Percentiles rank a stretch among this genome's conserved stretches.
These are phyloP conservation scores for Cicer bijugum DNA, from an alignment of 306 rosid genomes.

Conservation along the genomic window DNA sequence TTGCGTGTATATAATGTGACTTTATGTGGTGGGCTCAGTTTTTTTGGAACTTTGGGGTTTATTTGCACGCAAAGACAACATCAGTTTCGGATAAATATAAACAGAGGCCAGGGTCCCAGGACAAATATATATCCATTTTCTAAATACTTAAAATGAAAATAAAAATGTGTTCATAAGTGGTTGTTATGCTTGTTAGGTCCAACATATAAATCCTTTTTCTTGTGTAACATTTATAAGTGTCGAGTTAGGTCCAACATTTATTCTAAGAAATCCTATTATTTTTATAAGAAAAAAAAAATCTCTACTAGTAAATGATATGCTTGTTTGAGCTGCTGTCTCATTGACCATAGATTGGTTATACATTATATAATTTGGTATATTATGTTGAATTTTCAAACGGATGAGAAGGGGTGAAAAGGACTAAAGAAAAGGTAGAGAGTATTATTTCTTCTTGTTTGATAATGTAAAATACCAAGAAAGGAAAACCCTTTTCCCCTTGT, in stretches of 20 bases:
- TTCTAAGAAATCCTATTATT: not conserved
- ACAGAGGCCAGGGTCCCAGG: not conserved
- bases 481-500: too few relatives aligned
- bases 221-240: too few relatives aligned
- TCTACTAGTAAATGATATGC: not conserved
- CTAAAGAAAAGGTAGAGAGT: too few relatives aligned
- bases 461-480: not conserved
- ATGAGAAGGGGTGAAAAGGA: not conserved
- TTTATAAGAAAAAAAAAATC: not conserved
- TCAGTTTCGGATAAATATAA: not conserved
- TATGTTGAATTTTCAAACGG: not conserved
- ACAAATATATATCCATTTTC: not conserved
- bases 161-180: too few relatives aligned
- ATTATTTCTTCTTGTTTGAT: not conserved
- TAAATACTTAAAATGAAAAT: too few relatives aligned
- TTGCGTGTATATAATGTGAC: not conserved
- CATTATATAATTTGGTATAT: not conserved
- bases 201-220: too few relatives aligned
- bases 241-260: too few relatives aligned
- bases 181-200: too few relatives aligned
- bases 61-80: constrained; percentile 22
- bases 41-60: not conserved
- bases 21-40: constrained; percentile 13
- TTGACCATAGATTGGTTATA: not conserved
- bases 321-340: not conserved